phyloP scores from a whole-genome alignment of 441 rosid species.

The Gossypium aridum region DNA sequence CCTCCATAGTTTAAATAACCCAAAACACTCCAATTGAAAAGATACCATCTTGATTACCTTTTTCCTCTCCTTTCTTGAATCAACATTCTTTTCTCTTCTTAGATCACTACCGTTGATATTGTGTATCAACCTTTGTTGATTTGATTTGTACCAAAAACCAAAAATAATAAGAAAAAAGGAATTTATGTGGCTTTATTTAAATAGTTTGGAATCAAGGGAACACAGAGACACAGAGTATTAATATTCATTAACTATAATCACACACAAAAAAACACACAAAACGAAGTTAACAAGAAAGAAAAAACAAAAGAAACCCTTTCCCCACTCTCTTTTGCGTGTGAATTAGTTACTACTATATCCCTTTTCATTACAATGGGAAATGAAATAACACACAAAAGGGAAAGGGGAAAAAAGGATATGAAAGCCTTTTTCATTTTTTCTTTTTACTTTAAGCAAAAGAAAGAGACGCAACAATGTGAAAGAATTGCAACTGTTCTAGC shows the following conservation, averaged over 20 bases:
- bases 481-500: slow-evolving; percentile 73
- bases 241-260: slow-evolving; percentile 1
- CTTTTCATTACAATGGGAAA: background rate
- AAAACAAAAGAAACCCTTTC: background rate
- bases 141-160: background rate
- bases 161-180: background rate
- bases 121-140: too few relatives aligned
- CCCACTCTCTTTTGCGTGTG: background rate
- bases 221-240: slow-evolving; percentile 8
- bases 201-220: slow-evolving; percentile 22
- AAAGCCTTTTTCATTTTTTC: background rate
- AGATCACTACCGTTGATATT: too few relatives aligned
- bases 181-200: too few relatives aligned
- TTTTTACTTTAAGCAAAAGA: slow-evolving; percentile 30
- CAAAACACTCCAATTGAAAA: too few relatives aligned
- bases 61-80: too few relatives aligned
- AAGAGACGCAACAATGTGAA: slow-evolving; percentile 82
- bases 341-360: background rate
- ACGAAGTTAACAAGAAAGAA: background rate
- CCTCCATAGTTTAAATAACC: too few relatives aligned
- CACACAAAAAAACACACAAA: slow-evolving; percentile 1
- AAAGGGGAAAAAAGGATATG: background rate
- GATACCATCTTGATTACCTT: too few relatives aligned
- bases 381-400: slow-evolving; percentile 2
- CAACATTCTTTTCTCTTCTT: too few relatives aligned